These are phyloP conservation scores for Trichocomaceae sp. DNA, from an alignment of 2,329 filamentous ascomycete species.

Conservation along the genomic window DNA sequence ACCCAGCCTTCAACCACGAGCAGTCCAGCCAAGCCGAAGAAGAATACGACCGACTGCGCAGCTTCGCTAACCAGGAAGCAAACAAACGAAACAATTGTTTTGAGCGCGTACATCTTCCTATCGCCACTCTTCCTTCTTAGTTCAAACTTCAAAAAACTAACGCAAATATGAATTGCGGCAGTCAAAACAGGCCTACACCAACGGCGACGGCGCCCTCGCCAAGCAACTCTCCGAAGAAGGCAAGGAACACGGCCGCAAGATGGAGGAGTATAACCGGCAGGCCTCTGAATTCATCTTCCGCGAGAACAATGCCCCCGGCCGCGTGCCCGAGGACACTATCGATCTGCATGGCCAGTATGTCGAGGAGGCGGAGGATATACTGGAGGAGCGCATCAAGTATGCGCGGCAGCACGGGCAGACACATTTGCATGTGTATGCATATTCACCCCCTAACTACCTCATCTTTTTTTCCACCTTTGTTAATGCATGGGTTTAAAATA, in stretches of 20 bases:
- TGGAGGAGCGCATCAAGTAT: constrained; percentile 76
- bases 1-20: constrained; percentile 63
- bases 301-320: constrained; percentile 76
- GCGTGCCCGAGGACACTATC: constrained; percentile 73
- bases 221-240: constrained; percentile 78
- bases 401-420: constrained; percentile 66
- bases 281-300: constrained; percentile 93
- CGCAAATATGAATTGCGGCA: constrained; percentile 24
- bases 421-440: constrained; percentile 76
- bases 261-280: constrained; percentile 84
- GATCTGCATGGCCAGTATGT: constrained; percentile 94
- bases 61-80: constrained; percentile 73
- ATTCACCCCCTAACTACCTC: too few relatives aligned
- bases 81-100: constrained; percentile 72
- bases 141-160: too few relatives aligned
- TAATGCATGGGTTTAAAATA: too few relatives aligned
- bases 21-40: constrained; percentile 60
- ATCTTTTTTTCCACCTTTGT: too few relatives aligned
- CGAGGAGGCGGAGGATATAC: constrained; percentile 86
- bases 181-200: constrained; percentile 71
- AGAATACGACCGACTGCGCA: constrained; percentile 88
- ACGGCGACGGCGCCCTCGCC: constrained; percentile 74
- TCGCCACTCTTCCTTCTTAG: background rate
- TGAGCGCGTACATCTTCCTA: constrained; percentile 51
- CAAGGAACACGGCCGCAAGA: constrained; percentile 73